Base-by-base conservation (phyloP, 768 basidiomycete genomes). In the Boletellus emodensis region DNA sequence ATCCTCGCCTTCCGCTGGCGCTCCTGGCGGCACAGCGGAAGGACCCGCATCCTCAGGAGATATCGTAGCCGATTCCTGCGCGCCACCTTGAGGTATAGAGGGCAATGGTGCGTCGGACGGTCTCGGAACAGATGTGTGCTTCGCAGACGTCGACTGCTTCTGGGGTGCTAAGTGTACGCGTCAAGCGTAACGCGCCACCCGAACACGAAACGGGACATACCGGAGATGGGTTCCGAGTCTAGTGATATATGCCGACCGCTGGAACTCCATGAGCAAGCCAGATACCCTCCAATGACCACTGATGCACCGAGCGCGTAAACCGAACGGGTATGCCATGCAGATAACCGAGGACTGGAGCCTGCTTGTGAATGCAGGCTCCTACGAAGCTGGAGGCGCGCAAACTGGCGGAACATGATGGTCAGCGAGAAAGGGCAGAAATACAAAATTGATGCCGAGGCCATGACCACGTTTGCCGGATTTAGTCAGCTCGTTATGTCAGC, bases 301-400 rank as follows among this genome's bases (percentile, higher is more conserved):
- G 81, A 77, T 48, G 69, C 75, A 24, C 75, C 77, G 1, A 81
- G 57, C 20, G 69, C 68, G 52, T 73, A 58, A 50, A 62, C 56
- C 11, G 64, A 49, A 28, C 57, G 62, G 41, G 53, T 52, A 71
- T 69, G 41, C 47, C 62, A 65, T 40, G 55, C 6, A 55, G 63
- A 59, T 28, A 18, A 38, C 43, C 47, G 36, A 53, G 61, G 8
- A 48, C 46, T 67, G 33, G 63, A 44, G 6, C 61, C 48, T 45
- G 55, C 57, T 37, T 63, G 62, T 18, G 83, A 80, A 57, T 84
- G 79, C 15, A 85, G 39, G 47, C 74, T 73, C 62, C 81, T 72
- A 51, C 77, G 75, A 7, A 83, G 64, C 18, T 81, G 72, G 47
- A 78, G 68, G 70, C 75, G 79, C 59, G 79, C 68, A 15, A 82